Base-by-base conservation (phyloP, 768 basidiomycete genomes). In the Lentinula sp. region DNA sequence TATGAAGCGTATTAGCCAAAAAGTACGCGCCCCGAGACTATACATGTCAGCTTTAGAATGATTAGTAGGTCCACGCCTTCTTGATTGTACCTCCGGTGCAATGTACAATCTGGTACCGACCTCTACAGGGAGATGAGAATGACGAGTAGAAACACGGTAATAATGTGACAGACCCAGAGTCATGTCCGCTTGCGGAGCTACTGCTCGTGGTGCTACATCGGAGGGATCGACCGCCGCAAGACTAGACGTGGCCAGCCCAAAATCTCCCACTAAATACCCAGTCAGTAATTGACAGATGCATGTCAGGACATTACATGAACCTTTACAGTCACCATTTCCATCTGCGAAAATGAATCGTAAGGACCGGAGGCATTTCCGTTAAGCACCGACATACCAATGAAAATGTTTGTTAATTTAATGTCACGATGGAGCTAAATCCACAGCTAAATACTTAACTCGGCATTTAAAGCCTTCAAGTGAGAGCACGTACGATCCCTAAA, bases 1-100 rank as follows among this genome's bases (percentile, higher is more conserved):
- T 16, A 33, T 15, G 10, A 18, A 42, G n/a, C 9, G 18, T 46
- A 20, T 60, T 18, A 32, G n/a, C 18, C 13, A 59, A 16, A 12
- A 15, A 20, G 10, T 8, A 77, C 86, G 56, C 69, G 93, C 93
- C 23, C 95, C 95, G 9, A 96, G 82, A 71, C 93, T 94, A 70
- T 95, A 98, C 82, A 98, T 88, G 67, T 98, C 95, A 0, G 93
- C 95, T 68, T 95, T 96, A 39, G 79, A 85, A 65, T 93, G 91
- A 68, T 92, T 89, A 54, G 85, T 79, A n/a, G 86, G 85, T 0
- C 84, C 76, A 15, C 69, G 68, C 53, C 63, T 81, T 52, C 81
- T 73, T 0, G 83, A 85, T 61, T 86, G 83, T 9, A 96, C 90
- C 70, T 97, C 95, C 0, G 95, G 95, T 0, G 95, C 95, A 55